These are phyloP conservation scores for Starmerella cellae DNA, from an alignment of 805 yeast genomes.

Conservation along the genomic window DNA sequence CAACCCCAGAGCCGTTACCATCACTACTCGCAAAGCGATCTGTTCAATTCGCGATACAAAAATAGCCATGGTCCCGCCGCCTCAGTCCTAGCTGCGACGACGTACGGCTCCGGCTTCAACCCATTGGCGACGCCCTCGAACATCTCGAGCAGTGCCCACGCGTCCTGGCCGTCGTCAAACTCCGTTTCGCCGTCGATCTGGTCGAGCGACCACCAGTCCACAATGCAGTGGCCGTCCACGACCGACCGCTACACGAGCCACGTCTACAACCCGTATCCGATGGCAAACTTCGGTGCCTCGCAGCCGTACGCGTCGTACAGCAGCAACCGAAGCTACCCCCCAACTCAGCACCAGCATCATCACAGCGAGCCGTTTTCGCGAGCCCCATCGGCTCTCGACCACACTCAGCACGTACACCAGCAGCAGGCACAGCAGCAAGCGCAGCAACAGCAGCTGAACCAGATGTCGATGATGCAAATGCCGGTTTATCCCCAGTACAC, in stretches of 20 bases:
- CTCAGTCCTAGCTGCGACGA: slow-evolving; percentile 9
- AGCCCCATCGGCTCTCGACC: no score
- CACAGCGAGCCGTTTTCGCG: no score
- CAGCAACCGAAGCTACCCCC: no score
- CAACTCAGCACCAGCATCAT: no score
- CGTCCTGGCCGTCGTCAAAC: slow-evolving; percentile 10
- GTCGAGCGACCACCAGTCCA: slow-evolving; percentile 16
- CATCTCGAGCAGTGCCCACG: slow-evolving; percentile 1
- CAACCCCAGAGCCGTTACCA: not conserved
- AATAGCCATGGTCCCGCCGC: slow-evolving; percentile 9
- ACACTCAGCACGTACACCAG: no score
- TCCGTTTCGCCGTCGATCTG: slow-evolving; percentile 17
- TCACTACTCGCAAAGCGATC: not conserved
- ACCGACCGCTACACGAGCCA: not conserved
- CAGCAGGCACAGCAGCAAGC: no score
- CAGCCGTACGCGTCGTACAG: no score
- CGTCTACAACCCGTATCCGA: not conserved
- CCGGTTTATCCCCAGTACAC: not conserved
- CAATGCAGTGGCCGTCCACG: slow-evolving; percentile 8
- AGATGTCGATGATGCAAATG: not conserved
- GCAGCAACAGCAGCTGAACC: no score
- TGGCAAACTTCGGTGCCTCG: not conserved
- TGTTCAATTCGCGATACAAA: slow-evolving; percentile 4
- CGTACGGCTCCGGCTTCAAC: slow-evolving; percentile 8
- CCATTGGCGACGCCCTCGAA: slow-evolving; percentile 10